These are phyloP conservation scores for Favolaschia claudopus DNA, from an alignment of 768 basidiomycete species.

Conservation along the genomic window DNA sequence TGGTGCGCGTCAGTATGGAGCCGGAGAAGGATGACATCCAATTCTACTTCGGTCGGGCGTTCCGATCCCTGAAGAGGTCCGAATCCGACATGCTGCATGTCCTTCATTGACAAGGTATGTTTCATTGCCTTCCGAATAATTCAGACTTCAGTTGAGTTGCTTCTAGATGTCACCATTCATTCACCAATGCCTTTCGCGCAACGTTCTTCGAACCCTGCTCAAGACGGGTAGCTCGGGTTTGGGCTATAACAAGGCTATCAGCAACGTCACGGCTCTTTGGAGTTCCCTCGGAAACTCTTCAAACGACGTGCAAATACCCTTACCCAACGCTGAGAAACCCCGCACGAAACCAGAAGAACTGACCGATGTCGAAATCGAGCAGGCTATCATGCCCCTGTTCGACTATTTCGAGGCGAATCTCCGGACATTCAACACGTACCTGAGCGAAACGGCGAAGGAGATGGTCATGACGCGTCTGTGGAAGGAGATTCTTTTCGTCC, in stretches of 20 bases:
- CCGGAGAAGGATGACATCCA: conserved; percentile 98
- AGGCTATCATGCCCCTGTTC: conserved; percentile 89
- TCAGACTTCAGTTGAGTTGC: not conserved
- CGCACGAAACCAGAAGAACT: conserved; percentile 79
- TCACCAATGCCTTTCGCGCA: conserved; percentile 82
- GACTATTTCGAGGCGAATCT: conserved; percentile 97
- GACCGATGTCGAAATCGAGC: conserved; percentile 93
- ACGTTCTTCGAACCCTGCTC: conserved; percentile 77
- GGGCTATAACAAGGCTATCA: conserved; percentile 91
- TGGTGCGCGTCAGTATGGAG: conserved; percentile 95
- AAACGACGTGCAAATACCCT: conserved; percentile 79
- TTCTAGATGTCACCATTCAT: conserved; percentile 96
- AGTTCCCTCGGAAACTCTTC: conserved; percentile 71
- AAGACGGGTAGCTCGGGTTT: conserved; percentile 65
- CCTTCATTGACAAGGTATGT: conserved; percentile 96
- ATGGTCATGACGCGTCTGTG: conserved; percentile 93
- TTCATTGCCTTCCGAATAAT: not conserved
- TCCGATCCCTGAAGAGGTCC: conserved; percentile 90
- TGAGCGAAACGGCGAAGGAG: conserved; percentile 85
- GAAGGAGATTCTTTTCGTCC: conserved; percentile 91
- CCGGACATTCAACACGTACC: conserved; percentile 86
- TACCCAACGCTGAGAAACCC: conserved; percentile 78
- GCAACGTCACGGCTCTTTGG: conserved; percentile 80
- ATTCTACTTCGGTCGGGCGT: conserved; percentile 96
- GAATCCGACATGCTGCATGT: conserved; percentile 95